These are phyloP conservation scores for Meripilus lineatus DNA, from an alignment of 1,284 basidiomycete genomes.

Conservation along the genomic window DNA sequence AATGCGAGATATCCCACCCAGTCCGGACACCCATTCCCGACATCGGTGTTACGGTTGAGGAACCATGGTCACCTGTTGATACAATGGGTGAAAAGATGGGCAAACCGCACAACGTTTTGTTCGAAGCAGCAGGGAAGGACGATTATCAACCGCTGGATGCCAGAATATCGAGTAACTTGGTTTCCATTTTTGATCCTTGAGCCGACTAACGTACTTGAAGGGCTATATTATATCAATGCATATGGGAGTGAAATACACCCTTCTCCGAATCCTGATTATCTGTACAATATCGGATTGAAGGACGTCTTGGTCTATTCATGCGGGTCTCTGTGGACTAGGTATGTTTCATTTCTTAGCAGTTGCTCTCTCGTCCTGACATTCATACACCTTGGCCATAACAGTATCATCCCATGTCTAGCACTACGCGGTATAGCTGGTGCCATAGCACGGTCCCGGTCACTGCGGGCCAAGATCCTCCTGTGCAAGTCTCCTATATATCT, in stretches of 20 bases:
- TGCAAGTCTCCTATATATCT: slow-evolving; percentile 40
- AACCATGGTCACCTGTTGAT: slow-evolving; percentile 34
- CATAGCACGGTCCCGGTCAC: slow-evolving; percentile 70
- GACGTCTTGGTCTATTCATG: slow-evolving; percentile 86
- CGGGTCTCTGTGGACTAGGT: slow-evolving; percentile 92
- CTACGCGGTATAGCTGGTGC: slow-evolving; percentile 77
- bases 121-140: slow-evolving; percentile 50
- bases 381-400: slow-evolving; percentile 16
- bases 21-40: slow-evolving; percentile 34
- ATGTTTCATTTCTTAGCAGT: slow-evolving; percentile 1
- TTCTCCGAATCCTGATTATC: slow-evolving; percentile 78
- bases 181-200: background rate
- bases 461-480: slow-evolving; percentile 82
- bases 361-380: slow-evolving; percentile 5
- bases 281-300: slow-evolving; percentile 59
- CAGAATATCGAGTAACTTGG: slow-evolving; percentile 60
- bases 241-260: slow-evolving; percentile 91
- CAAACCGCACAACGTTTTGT: slow-evolving; percentile 59
- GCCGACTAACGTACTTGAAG: slow-evolving; percentile 29
- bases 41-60: slow-evolving; percentile 27
- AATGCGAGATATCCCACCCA: slow-evolving; percentile 97
- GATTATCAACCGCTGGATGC: slow-evolving; percentile 58
- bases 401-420: slow-evolving; percentile 89
- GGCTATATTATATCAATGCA: slow-evolving; percentile 90
- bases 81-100: slow-evolving; percentile 45